Evolutionary conservation across 2,329 filamentous ascomycete genomes (phyloP).

Genomic region (Pestalotiopsis sp.): DNA sequence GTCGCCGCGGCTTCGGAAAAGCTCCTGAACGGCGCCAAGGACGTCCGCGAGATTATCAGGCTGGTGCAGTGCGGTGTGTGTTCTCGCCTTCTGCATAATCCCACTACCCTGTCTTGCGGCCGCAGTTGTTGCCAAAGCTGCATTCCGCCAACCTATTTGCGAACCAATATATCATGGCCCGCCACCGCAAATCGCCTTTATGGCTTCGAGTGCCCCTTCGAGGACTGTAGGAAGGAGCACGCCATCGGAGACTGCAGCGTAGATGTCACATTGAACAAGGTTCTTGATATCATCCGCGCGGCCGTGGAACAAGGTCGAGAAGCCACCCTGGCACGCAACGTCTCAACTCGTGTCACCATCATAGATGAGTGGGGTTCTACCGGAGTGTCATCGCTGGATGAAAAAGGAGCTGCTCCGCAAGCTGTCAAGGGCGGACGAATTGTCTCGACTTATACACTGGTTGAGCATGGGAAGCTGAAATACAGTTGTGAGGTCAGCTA

Average conservation of each 20-base stretch:
- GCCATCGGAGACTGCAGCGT: slow-evolving; percentile 74
- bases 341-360: slow-evolving; percentile 42
- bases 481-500: slow-evolving; percentile 34
- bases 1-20: slow-evolving; percentile 21
- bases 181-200: slow-evolving; percentile 65
- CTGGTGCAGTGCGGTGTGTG: slow-evolving; percentile 80
- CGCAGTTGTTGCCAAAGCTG: slow-evolving; percentile 76
- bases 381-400: slow-evolving; percentile 42
- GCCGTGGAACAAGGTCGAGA: slow-evolving; percentile 49
- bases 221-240: slow-evolving; percentile 70
- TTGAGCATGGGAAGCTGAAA: slow-evolving; percentile 38
- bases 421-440: slow-evolving; percentile 61
- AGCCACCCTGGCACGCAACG: slow-evolving; percentile 34
- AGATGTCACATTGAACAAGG: slow-evolving; percentile 76
- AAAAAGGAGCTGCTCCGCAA: slow-evolving; percentile 32
- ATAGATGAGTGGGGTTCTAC: slow-evolving; percentile 43
- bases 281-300: slow-evolving; percentile 62
- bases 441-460: slow-evolving; percentile 68
- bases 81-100: slow-evolving; percentile 66
- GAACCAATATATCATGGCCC: slow-evolving; percentile 78
- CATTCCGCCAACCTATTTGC: slow-evolving; percentile 66
- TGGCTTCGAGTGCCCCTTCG: slow-evolving; percentile 76
- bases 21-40: slow-evolving; percentile 50
- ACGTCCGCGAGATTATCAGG: slow-evolving; percentile 68
- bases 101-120: slow-evolving; percentile 81